Base-by-base conservation (phyloP, 768 basidiomycete species). In the Boletus vinaceobasis region DNA sequence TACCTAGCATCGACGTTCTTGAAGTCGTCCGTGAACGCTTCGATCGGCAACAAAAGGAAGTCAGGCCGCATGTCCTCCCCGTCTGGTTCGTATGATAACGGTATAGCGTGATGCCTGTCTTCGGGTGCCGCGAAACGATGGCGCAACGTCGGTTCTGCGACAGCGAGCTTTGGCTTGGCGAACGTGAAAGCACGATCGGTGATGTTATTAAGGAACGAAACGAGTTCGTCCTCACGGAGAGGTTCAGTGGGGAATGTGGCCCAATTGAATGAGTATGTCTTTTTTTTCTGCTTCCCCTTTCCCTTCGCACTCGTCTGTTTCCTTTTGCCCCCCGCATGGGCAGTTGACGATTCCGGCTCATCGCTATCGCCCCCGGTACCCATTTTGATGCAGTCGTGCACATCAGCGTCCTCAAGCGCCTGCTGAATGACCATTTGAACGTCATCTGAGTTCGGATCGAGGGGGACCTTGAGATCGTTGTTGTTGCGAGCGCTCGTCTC, bases 21-120 rank as follows among this genome's bases (percentile, higher is more conserved):
- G 29, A 45, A 19, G 7, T 4, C 21, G 4, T 19, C 52, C 3
- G 17, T n/a, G 35, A 59, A 61, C 10, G 54, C 60, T 9, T 45
- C 33, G 15, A 49, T 46, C 2, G 57, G 60, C 40, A 61, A 50
- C 32, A 59, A 8, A 29, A 61, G n/a, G 45, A 61, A 55, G 36
- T 59, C 54, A 5, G 58, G 60, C 7, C 54, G 46, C 39, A 56
- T 47, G 32, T 53, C 47, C 26, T 53, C 38, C 6, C 38, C 27
- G 21, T 56, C 48, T 6, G 47, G 19, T 47, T 43, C 52, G 23
- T 52, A 52, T 6, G 53, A 31, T 17, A 52, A 31, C 8, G 39
- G 53, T 2, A 53, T 9, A 21, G 29, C 29, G 15, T 15, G 19
- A 2, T 29, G 0, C 21, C 21, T 32, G 44, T 45, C 13, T 19